Conservation (phyloP, 331 rosid genomes). For the Erythrophleum ivorense region DNA sequence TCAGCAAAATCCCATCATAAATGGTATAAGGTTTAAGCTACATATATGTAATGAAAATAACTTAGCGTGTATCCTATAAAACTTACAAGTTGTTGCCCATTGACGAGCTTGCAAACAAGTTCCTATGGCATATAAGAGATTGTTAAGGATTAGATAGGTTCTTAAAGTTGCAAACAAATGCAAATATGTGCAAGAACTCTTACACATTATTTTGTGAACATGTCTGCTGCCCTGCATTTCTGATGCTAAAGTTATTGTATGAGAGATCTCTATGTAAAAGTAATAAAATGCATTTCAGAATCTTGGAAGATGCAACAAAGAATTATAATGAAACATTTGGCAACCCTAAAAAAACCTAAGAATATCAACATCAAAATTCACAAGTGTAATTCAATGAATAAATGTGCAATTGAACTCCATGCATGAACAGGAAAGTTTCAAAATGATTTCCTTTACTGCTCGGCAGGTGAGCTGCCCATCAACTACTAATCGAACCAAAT, state of each 20-base stretch:
- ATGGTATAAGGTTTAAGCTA: background rate
- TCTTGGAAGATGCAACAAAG: background rate
- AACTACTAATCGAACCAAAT: background rate
- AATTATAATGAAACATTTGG: background rate
- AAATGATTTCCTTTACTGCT: background rate
- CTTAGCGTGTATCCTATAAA: background rate
- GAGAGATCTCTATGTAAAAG: conserved; percentile 70
- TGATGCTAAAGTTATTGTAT: conserved; percentile 59
- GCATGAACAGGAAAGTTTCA: background rate
- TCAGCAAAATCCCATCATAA: conserved; percentile 31
- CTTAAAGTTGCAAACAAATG: background rate
- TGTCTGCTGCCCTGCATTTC: conserved; percentile 5
- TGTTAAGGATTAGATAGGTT: conserved; percentile 16
- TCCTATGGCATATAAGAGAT: conserved; percentile 51
- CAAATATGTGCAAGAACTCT: conserved; percentile 42
- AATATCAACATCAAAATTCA: conserved; percentile 2
- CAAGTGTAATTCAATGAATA: background rate
- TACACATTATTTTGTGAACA: conserved; percentile 57
- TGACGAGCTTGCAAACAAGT: conserved; percentile 67
- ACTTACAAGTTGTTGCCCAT: conserved; percentile 56
- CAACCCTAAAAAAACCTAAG: conserved; percentile 18
- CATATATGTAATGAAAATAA: background rate
- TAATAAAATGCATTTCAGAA: conserved; percentile 27
- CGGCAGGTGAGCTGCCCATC: background rate
- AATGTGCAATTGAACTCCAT: background rate